Evolutionary conservation across 371 early-diverging fungal species (phyloP).

Genomic region (Rhizopus arrhizus): DNA sequence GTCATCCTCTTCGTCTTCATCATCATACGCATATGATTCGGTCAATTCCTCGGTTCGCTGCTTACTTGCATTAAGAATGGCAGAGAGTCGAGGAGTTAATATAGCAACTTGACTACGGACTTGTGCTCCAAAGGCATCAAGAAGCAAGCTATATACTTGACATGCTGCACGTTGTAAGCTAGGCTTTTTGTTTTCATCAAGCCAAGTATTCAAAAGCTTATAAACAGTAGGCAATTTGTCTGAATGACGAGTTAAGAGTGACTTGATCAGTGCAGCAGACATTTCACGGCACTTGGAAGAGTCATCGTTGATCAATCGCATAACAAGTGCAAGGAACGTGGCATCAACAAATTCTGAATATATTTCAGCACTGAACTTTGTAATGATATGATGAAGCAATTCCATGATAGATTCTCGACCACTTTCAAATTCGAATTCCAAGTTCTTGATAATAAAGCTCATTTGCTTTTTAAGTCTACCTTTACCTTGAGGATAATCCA

Average conservation of each 20-base stretch:
- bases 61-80: slow-evolving; percentile 54
- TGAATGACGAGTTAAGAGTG: slow-evolving; percentile 60
- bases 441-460: slow-evolving; percentile 84
- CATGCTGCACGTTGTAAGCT: slow-evolving; percentile 74
- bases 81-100: slow-evolving; percentile 52
- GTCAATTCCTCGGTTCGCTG: slow-evolving; percentile 44
- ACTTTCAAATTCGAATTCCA: slow-evolving; percentile 86
- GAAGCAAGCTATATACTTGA: slow-evolving; percentile 82
- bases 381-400: slow-evolving; percentile 74
- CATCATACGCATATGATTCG: slow-evolving; percentile 36
- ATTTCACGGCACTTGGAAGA: slow-evolving; percentile 89
- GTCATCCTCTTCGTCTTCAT: slow-evolving; percentile 45
- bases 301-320: slow-evolving; percentile 88
- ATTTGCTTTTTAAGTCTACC: slow-evolving; percentile 79
- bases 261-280: slow-evolving; percentile 75
- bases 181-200: slow-evolving; percentile 55
- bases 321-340: slow-evolving; percentile 82
- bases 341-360: slow-evolving; percentile 77
- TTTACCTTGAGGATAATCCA: slow-evolving; percentile 92
- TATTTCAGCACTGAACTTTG: slow-evolving; percentile 76
- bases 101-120: slow-evolving; percentile 57
- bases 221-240: slow-evolving; percentile 59
- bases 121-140: slow-evolving; percentile 72
- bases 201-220: slow-evolving; percentile 75
- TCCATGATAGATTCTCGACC: slow-evolving; percentile 90